Evolutionary conservation across 257 asterid species (phyloP), one percentile per base, ranked within the genome.

Genomic region (Solanum paucissectum): DNA sequence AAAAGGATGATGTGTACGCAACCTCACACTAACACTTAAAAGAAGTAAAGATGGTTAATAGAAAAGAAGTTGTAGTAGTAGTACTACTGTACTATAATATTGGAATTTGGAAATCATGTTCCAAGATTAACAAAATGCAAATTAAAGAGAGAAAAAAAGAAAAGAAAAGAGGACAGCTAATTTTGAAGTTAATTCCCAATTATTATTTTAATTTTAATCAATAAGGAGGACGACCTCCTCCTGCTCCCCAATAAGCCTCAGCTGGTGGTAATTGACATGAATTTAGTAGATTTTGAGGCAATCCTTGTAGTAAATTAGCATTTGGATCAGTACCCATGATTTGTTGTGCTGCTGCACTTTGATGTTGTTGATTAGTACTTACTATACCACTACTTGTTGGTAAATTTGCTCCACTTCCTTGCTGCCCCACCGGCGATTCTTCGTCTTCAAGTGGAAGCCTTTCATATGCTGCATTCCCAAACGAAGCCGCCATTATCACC

Each of bases 381-480:
- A 25, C 82, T 4, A 85, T 25, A 18, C 82, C 87, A 73, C 42
- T 52, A 73, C 44, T 74, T 13, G 66, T 55, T 25, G 52, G 38
- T 33, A 86, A 72, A 20, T 68, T 68, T 6, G 5, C 84, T 23
- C 83, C 88, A 25, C n/a, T 72, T 49, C 84, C 88, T 9, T 71
- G 87, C 10, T 87, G 75, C 25, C 73, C 79, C 38, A 88, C 74
- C 32, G 90, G 87, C 8, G 89, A 83, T 60, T 95, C 98, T 21
- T 95, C 95, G 0, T 97, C 99, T 84, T 96, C 99, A 29, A 95
- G 88, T 18, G 99, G 99, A 60, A 97, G 93, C 85, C 99, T 87
- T 89, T 97, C 99, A 42, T 95, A 97, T 0, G 98, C 99, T 2
- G 98, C 99, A 87, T 96, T 96, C 0, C 98, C 98, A 37, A 96